Evolutionary conservation across 768 basidiomycete species (phyloP), one percentile per base, ranked within the genome.

Genomic region (Kwoniella bestiolae): DNA sequence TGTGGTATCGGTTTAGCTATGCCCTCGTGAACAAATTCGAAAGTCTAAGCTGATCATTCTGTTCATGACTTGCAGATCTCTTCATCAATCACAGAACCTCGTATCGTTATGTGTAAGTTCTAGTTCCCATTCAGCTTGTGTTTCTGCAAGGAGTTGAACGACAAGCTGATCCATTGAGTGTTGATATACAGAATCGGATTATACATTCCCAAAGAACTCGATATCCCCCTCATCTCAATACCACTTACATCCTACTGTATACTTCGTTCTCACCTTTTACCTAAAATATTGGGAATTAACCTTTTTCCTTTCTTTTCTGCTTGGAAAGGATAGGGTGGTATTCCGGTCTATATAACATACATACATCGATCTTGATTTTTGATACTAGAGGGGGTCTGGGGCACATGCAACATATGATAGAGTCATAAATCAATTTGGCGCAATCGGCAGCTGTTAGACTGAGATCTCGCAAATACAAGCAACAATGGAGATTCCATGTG

Each of bases 51-150:
- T 58, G 21, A 58, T 26, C 7, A 29, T 34, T 44, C 23, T 12
- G 26, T 44, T 35, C 11, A 23, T 26, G 12, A 32, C 5, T 46
- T n/a, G 32, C 57, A 78, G 79, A 81, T 81, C 67, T 79, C 79
- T 44, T 68, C 67, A 58, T 78, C 76, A 66, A 81, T 81, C 68
- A 79, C 79, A 60, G 79, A 81, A 64, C 79, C 79, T 23, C 67
- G 79, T 28, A 81, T 81, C 49, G 79, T 81, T 70, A 81, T 81
- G 79, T 79, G 69, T 78, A 65, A 62, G 72, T 71, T 47, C n/a
- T 18, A 65, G 21, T 29, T n/a, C n/a, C 3, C 34, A 26, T 12
- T 52, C 46, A 49, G 21, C 21, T 49, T 49, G 14, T 21, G 11
- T 6, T 18, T 49, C 18, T 7, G 9, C 18, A 3, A 7, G 5